phyloP scores from a whole-genome alignment of 257 asterid species.

The Linderniella brevidens region DNA sequence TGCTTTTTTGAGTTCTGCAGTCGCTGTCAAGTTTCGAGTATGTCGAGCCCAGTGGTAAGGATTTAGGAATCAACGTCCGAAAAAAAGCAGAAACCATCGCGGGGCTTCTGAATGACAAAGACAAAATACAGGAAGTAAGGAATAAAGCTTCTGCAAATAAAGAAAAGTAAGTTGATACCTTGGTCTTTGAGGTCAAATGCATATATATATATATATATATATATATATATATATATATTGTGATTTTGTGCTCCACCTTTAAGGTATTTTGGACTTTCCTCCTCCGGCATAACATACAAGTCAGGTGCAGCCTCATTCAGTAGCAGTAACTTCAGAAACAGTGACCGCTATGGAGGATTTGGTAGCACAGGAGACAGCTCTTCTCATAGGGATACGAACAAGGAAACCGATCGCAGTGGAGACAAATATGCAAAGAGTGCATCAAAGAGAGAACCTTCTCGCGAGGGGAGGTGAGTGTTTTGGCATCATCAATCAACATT shows the following conservation, averaged over 20 bases:
- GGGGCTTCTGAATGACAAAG: slow-evolving; percentile 66
- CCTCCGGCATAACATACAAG: slow-evolving; percentile 70
- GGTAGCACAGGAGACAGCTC: slow-evolving; percentile 34
- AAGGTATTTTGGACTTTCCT: slow-evolving; percentile 89
- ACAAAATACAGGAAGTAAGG: slow-evolving; percentile 80
- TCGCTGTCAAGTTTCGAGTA: slow-evolving; percentile 78
- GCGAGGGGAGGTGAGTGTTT: slow-evolving; percentile 39
- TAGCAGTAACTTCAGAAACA: slow-evolving; percentile 34
- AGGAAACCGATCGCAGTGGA: slow-evolving; percentile 34
- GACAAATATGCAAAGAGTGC: slow-evolving; percentile 34
- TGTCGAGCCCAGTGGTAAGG: slow-evolving; percentile 89
- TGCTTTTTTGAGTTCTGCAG: slow-evolving; percentile 20
- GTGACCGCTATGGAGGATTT: slow-evolving; percentile 54
- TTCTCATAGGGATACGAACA: slow-evolving; percentile 27
- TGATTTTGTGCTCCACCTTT: slow-evolving; percentile 10
- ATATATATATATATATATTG: slow-evolving; percentile 1
- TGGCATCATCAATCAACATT: slow-evolving; percentile 8
- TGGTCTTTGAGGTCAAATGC: slow-evolving; percentile 2
- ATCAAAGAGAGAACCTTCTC: slow-evolving; percentile 43
- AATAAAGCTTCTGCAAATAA: slow-evolving; percentile 71
- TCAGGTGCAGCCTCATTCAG: slow-evolving; percentile 60
- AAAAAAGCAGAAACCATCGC: slow-evolving; percentile 79
- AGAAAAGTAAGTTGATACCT: slow-evolving; percentile 53
- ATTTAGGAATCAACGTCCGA: slow-evolving; percentile 82
- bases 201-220: slow-evolving; percentile 9